phyloP scores from a whole-genome alignment of 345 rosid species.

The Gynandropsis gynandra region DNA sequence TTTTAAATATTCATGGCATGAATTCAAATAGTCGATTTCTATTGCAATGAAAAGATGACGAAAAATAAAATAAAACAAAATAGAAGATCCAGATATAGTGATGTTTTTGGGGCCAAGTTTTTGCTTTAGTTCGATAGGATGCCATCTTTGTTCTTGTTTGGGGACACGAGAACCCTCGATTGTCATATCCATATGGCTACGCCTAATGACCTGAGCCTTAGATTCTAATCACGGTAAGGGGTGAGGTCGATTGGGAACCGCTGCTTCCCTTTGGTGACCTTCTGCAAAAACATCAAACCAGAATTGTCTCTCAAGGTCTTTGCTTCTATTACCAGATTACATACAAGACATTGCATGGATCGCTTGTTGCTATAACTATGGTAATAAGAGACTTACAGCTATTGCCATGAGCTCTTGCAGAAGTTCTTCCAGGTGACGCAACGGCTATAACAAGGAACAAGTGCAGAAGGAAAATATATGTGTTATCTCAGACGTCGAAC shows the following conservation, averaged over 20 bases:
- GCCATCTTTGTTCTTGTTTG: too few relatives aligned
- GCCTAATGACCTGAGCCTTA: slow-evolving; percentile 11
- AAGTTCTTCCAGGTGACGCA: slow-evolving; percentile 81
- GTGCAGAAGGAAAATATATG: slow-evolving; percentile 1
- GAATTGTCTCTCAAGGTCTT: background rate
- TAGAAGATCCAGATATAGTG: too few relatives aligned
- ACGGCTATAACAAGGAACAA: slow-evolving; percentile 44
- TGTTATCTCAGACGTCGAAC: background rate
- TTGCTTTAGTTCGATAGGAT: too few relatives aligned
- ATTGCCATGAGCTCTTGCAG: slow-evolving; percentile 83
- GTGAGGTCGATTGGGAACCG: slow-evolving; percentile 73
- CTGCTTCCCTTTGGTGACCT: slow-evolving; percentile 81
- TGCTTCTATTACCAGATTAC: slow-evolving; percentile 9
- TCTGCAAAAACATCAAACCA: slow-evolving; percentile 28
- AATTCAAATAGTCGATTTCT: too few relatives aligned
- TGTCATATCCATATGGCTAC: background rate
- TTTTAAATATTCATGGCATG: too few relatives aligned
- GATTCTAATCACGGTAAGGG: slow-evolving; percentile 45
- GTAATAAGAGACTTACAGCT: slow-evolving; percentile 55
- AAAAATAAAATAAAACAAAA: too few relatives aligned
- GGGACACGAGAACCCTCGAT: too few relatives aligned
- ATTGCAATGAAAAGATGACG: too few relatives aligned
- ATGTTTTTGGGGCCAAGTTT: too few relatives aligned
- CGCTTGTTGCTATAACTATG: background rate
- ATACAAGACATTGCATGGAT: background rate